These are phyloP conservation scores for Dactylorhiza incarnata DNA, from an alignment of 106 monocot species.

Conservation along the genomic window DNA sequence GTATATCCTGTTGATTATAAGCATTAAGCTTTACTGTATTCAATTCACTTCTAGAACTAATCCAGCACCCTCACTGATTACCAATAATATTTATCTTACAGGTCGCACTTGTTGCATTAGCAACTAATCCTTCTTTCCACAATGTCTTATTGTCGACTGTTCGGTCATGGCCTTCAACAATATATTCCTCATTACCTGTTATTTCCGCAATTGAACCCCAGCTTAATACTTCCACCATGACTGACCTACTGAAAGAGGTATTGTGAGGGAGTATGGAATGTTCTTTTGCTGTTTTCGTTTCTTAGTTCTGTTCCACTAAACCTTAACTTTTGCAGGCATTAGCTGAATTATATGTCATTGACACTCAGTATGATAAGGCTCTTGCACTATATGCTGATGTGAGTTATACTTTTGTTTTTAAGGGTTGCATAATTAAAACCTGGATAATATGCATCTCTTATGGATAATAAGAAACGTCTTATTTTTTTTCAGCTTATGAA, in stretches of 20 bases:
- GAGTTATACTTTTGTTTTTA: slow-evolving; percentile 26
- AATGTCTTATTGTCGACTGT: slow-evolving; percentile 77
- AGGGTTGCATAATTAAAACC: not conserved
- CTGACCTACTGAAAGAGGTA: slow-evolving; percentile 87
- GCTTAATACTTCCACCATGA: slow-evolving; percentile 64
- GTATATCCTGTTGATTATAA: slow-evolving; percentile 17
- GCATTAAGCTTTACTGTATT: not conserved
- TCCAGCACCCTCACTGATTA: not conserved
- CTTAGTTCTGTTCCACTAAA: not conserved
- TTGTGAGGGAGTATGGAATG: slow-evolving; percentile 26
- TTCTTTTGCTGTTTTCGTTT: not conserved
- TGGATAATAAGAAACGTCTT: not conserved
- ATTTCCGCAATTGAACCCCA: slow-evolving; percentile 97
- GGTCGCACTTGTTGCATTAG: slow-evolving; percentile 91
- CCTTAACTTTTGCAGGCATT: slow-evolving; percentile 45
- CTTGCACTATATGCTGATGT: slow-evolving; percentile 91
- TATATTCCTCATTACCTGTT: slow-evolving; percentile 82
- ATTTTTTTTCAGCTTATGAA: slow-evolving; percentile 68
- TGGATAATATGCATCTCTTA: not conserved
- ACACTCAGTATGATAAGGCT: slow-evolving; percentile 78
- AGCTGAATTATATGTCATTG: slow-evolving; percentile 83
- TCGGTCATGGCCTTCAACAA: slow-evolving; percentile 65
- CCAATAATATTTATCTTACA: slow-evolving; percentile 18
- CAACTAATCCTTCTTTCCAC: slow-evolving; percentile 81
- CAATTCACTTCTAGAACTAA: not conserved